phyloP scores from a whole-genome alignment of 805 yeast species.

The Hemisphaericaspora nanyangensis region DNA sequence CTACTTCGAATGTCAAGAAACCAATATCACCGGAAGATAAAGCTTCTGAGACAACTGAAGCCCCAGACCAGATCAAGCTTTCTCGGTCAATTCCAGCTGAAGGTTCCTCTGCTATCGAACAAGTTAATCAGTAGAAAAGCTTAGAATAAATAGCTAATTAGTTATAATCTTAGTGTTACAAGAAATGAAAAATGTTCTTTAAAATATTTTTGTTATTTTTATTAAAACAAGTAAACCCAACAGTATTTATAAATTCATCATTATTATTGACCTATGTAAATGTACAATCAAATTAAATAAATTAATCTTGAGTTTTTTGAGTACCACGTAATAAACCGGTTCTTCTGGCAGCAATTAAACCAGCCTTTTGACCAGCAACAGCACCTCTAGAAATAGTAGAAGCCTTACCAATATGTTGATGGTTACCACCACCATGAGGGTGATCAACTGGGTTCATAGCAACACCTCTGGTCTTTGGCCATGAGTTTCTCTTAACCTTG shows the following conservation, averaged over 20 bases:
- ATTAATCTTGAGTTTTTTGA: constrained; percentile 33
- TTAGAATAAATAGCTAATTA: too few species aligned
- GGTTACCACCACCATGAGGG: constrained; percentile 99
- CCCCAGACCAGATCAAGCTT: too few species aligned
- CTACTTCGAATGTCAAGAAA: too few species aligned
- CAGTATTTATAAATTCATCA: constrained; percentile 7
- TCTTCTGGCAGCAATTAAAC: constrained; percentile 38
- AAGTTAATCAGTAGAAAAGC: too few species aligned
- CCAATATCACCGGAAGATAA: too few species aligned
- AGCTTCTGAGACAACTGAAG: too few species aligned
- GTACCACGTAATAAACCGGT: constrained; percentile 38
- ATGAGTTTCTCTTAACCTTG: constrained; percentile 99
- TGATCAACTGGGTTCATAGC: constrained; percentile 99
- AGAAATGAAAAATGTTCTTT: too few species aligned
- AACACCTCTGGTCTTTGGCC: constrained; percentile 99
- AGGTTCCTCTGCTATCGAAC: too few species aligned
- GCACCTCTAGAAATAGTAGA: constrained; percentile 39
- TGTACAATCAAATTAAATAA: constrained; percentile 13
- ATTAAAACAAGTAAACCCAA: constrained; percentile 2
- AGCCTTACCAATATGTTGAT: constrained; percentile 35
- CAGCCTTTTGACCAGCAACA: constrained; percentile 38
- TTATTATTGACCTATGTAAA: constrained; percentile 9
- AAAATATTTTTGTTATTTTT: neutral
- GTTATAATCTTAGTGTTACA: too few species aligned
- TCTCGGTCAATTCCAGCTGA: too few species aligned